A percentile compares a stretch with the other conserved stretches of the same genome.
phyloP scores from a whole-genome alignment of 768 basidiomycete species.

The Chlorophyllum brunneum region DNA sequence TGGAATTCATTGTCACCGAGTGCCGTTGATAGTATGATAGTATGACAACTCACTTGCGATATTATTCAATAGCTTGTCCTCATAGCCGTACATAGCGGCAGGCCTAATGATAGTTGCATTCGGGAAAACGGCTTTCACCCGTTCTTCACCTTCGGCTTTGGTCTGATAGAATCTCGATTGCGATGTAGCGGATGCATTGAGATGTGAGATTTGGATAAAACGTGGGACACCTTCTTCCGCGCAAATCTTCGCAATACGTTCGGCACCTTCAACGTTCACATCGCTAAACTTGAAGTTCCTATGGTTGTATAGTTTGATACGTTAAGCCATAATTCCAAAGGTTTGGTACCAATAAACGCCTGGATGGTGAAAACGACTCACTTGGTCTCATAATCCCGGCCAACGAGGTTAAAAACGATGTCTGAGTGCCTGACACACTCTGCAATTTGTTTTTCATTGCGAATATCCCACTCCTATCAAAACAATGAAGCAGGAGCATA shows the following conservation, averaged over 20 bases:
- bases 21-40: constrained; percentile 1
- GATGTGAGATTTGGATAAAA: constrained; percentile 91
- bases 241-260: constrained; percentile 81
- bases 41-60: constrained; percentile 66
- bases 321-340: constrained; percentile 1
- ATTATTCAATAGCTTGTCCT: constrained; percentile 91
- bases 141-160: constrained; percentile 88
- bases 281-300: constrained; percentile 88
- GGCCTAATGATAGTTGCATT: constrained; percentile 88
- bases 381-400: constrained; percentile 96
- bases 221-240: constrained; percentile 74
- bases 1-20: constrained; percentile 26
- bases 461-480: constrained; percentile 89
- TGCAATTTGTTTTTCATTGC: constrained; percentile 85
- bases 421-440: constrained; percentile 95
- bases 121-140: constrained; percentile 79
- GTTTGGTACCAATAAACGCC: background rate
- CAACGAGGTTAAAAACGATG: constrained; percentile 93
- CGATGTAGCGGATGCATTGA: constrained; percentile 82
- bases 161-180: constrained; percentile 81
- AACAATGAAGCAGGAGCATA: constrained; percentile 8
- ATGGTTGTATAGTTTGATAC: constrained; percentile 14
- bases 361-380: constrained; percentile 29
- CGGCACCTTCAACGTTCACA: constrained; percentile 81
- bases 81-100: constrained; percentile 83